phyloP scores from a whole-genome alignment of 164 flowering plant species.

The Magnolia sinica region DNA sequence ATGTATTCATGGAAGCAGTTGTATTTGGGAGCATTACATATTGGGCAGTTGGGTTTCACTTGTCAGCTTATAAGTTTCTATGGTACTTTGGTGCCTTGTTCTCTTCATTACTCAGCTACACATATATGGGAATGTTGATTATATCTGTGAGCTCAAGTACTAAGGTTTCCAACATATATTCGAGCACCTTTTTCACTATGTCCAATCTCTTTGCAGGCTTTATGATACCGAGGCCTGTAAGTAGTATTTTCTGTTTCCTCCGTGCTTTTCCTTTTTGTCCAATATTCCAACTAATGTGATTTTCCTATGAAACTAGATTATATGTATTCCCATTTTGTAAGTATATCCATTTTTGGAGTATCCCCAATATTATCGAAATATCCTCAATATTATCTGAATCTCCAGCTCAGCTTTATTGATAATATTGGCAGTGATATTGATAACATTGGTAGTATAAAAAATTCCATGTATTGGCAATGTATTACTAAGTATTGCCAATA shows the following conservation, averaged over 20 bases:
- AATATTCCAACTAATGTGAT: no score
- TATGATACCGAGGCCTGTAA: conserved; percentile 47
- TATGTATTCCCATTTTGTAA: no score
- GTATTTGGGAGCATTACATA: conserved; percentile 35
- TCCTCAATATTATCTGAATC: no score
- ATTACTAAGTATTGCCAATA: no score
- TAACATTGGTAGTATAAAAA: no score
- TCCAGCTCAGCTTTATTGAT: no score
- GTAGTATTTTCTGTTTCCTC: neutral
- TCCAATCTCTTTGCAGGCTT: conserved; percentile 49
- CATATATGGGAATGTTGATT: conserved; percentile 46
- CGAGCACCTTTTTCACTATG: conserved; percentile 26
- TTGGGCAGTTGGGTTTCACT: conserved; percentile 34
- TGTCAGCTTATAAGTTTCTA: conserved; percentile 39
- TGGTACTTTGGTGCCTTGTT: conserved; percentile 43
- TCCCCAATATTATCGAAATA: no score
- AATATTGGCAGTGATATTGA: no score
- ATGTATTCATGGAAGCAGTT: conserved; percentile 29
- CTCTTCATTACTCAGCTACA: conserved; percentile 34
- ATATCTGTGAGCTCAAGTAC: conserved; percentile 38
- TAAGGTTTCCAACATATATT: conserved; percentile 30
- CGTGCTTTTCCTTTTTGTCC: neutral
- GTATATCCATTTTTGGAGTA: no score
- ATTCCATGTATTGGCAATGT: no score
- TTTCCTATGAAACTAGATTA: no score